Base-by-base conservation (phyloP, 805 yeast genomes). In the Nakazawaea wickerhamii region DNA sequence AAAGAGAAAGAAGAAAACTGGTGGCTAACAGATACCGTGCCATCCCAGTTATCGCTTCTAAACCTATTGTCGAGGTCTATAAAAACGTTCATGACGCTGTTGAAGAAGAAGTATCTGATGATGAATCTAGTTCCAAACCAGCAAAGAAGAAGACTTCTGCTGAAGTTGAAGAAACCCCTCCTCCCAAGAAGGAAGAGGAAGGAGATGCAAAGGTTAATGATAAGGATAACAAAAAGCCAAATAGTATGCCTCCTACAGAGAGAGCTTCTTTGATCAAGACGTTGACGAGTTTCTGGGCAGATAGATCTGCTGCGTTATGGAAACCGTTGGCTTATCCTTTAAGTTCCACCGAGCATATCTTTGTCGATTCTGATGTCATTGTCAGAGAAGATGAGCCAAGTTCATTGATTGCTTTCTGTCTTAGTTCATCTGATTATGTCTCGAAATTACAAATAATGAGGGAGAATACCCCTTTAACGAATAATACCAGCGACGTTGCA, bases 331-430 rank as follows among this genome's bases (percentile, higher is more conserved):
- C 77, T 15, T 90, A 89, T 60, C 96, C 98, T 1, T 68, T 90
- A 42, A 72, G 65, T 31, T 73, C 89, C 0, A 73, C 83, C 0
- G 98, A 93, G 56, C 98, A 93, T 58, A 77, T 91, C 1, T 93
- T 93, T 67, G 88, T 87, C 15, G 98, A 95, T 56, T 86, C 95
- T 6, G 88, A 86, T 59, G 95, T 93, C 17, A 81, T 93, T 45
- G 91, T 93, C 8, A 68, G 99, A 39, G 99, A 93, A 54, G 96
- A 88, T 59, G 99, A 93, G 58, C 99, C 98, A 8, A 84, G 95
- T 53, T 90, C 98, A 0, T 64, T 93, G 46, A 86, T 95, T 49
- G 95, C 98, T 0, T 90, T 93, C 54, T 91, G 98, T 58, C 64
- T 93, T 47, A 84, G 90, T 41, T 79, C 95, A 0, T 73, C 79